Evolutionary conservation across 345 rosid genomes (phyloP).

Genomic region (Lumnitzera racemosa): DNA sequence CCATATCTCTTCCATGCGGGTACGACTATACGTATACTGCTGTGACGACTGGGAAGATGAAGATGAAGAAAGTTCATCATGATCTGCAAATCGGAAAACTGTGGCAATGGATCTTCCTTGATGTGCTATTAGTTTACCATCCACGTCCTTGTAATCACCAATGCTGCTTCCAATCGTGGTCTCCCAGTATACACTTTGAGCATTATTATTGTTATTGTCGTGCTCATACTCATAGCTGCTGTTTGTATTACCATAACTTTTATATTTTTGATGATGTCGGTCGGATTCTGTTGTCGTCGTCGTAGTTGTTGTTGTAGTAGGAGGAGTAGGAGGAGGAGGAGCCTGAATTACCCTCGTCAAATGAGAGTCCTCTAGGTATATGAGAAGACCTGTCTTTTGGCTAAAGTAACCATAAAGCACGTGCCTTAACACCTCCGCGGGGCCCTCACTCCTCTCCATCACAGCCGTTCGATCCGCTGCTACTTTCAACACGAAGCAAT

Average conservation of each 20-base stretch:
- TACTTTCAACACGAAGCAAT: constrained; percentile 86
- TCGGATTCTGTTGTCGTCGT: too few relatives aligned
- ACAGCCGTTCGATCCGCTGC: constrained; percentile 70
- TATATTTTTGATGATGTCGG: too few relatives aligned
- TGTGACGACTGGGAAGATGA: constrained; percentile 34
- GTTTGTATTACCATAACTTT: too few relatives aligned
- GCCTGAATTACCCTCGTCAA: constrained; percentile 47
- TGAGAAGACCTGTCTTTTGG: constrained; percentile 79
- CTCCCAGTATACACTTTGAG: constrained; percentile 60
- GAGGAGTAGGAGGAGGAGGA: constrained; percentile 18
- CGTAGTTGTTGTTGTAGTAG: too few relatives aligned
- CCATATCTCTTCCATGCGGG: constrained; percentile 91
- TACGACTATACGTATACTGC: constrained; percentile 50
- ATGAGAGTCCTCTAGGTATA: constrained; percentile 87
- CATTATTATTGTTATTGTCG: background rate
- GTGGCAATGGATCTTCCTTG: constrained; percentile 87
- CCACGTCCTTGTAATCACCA: constrained; percentile 78
- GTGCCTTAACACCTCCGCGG: constrained; percentile 87
- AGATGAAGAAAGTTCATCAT: too few relatives aligned
- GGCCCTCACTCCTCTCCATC: constrained; percentile 74
- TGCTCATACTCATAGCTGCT: constrained; percentile 16
- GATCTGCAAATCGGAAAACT: constrained; percentile 59
- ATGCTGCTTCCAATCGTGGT: constrained; percentile 88
- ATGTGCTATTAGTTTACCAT: constrained; percentile 72
- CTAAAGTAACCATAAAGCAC: constrained; percentile 89